Conservation (phyloP, 768 basidiomycete species). For the Fistulinella prunicolor region DNA sequence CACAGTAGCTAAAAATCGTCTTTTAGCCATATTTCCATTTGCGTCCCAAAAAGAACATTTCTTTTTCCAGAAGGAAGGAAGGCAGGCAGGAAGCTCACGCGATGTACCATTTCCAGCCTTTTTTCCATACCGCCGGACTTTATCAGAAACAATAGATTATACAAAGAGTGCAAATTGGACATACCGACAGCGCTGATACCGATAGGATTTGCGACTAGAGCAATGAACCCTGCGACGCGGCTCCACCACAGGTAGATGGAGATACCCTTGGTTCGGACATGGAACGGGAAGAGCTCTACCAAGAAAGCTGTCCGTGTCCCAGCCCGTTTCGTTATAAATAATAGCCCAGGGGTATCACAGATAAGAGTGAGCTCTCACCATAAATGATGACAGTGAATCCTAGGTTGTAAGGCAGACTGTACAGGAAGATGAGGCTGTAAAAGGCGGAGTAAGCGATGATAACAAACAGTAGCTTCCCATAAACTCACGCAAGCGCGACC, state of each 20-base stretch:
- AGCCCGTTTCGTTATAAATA: neutral
- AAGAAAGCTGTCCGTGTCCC: constrained; percentile 63
- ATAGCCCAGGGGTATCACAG: neutral
- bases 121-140: too few relatives aligned
- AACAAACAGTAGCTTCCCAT: neutral
- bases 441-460: neutral
- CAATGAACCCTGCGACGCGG: constrained; percentile 30
- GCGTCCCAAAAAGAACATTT: too few relatives aligned
- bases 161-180: neutral
- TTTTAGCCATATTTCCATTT: neutral
- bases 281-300: constrained; percentile 63
- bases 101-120: constrained; percentile 15
- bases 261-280: constrained; percentile 57
- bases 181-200: neutral
- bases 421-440: constrained; percentile 13
- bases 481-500: constrained; percentile 3
- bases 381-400: constrained; percentile 4
- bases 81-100: too few relatives aligned
- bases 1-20: constrained; percentile 1
- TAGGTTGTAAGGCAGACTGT: constrained; percentile 4
- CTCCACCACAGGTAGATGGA: constrained; percentile 60
- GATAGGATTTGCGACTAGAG: constrained; percentile 5
- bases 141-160: neutral
- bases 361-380: neutral
- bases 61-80: neutral